Conservation (phyloP, 2,329 filamentous ascomycete genomes). For the Cryphonectria radicalis region DNA sequence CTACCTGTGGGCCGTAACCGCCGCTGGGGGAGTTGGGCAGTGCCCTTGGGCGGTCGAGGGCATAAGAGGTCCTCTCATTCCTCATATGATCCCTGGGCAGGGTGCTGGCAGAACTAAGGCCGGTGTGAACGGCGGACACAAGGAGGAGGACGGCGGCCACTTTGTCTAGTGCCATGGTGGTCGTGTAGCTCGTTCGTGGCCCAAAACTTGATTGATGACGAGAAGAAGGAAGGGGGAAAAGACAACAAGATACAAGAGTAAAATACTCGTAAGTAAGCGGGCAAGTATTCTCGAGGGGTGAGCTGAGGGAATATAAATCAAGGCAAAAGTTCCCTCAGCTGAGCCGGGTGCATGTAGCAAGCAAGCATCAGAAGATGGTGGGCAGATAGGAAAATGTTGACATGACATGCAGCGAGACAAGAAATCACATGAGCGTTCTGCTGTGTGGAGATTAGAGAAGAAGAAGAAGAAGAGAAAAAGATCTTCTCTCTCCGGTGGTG, state of each 20-base stretch:
- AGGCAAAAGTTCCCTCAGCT: neutral
- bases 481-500: neutral
- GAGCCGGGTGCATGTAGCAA: neutral
- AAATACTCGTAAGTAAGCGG: neutral
- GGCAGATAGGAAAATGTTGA: neutral
- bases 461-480: neutral
- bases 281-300: neutral
- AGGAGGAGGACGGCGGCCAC: slow-evolving; percentile 15
- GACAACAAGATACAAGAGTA: neutral
- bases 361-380: neutral
- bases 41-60: slow-evolving; percentile 36
- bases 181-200: too few species aligned
- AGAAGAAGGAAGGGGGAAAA: neutral
- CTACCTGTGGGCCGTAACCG: slow-evolving; percentile 71
- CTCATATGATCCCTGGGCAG: neutral
- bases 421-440: neutral
- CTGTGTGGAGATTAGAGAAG: neutral
- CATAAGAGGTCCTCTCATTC: slow-evolving; percentile 3
- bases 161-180: slow-evolving; percentile 11
- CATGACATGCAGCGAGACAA: neutral
- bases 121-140: slow-evolving; percentile 1
- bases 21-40: slow-evolving; percentile 49
- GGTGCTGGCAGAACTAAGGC: slow-evolving; percentile 11
- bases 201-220: neutral
- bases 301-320: neutral